These are phyloP conservation scores for Pythium chondricola DNA, from an alignment of 352 stramenopile species.

Conservation along the genomic window DNA sequence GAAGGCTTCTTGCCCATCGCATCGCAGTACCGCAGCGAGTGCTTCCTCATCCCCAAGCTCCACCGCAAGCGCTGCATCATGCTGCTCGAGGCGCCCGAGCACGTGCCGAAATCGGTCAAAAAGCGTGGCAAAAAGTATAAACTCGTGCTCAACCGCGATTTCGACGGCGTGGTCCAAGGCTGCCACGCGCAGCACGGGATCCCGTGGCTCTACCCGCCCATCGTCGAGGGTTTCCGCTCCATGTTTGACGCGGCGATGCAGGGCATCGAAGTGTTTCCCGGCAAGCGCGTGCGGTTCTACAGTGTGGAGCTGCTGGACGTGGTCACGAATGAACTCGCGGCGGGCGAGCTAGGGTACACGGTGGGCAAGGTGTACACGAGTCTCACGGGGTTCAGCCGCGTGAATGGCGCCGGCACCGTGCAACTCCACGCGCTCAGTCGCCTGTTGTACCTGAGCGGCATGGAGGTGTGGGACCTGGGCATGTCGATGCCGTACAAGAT, in stretches of 20 bases:
- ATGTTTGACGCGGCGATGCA: conserved; percentile 54
- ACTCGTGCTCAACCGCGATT: conserved; percentile 85
- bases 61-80: conserved; percentile 88
- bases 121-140: conserved; percentile 88
- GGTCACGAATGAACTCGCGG: conserved; percentile 67
- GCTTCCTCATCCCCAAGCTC: conserved; percentile 85
- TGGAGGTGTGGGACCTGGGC: conserved; percentile 84
- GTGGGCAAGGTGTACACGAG: conserved; percentile 91
- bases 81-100: conserved; percentile 43
- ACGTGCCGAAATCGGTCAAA: conserved; percentile 86
- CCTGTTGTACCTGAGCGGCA: conserved; percentile 64
- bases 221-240: conserved; percentile 77
- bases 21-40: conserved; percentile 59
- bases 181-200: conserved; percentile 91
- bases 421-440: conserved; percentile 76
- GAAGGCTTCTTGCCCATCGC: conserved; percentile 94
- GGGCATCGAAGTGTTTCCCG: conserved; percentile 56
- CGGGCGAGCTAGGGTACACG: conserved; percentile 91
- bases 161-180: conserved; percentile 83
- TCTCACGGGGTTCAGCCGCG: conserved; percentile 71
- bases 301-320: conserved; percentile 89
- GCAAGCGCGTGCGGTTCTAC: conserved; percentile 73
- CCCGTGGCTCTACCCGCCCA: conserved; percentile 90
- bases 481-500: conserved; percentile 90
- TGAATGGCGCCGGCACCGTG: conserved; percentile 74